Conservation (phyloP, 2,329 filamentous ascomycete genomes). For the Fusarium sterilihyphosum region DNA sequence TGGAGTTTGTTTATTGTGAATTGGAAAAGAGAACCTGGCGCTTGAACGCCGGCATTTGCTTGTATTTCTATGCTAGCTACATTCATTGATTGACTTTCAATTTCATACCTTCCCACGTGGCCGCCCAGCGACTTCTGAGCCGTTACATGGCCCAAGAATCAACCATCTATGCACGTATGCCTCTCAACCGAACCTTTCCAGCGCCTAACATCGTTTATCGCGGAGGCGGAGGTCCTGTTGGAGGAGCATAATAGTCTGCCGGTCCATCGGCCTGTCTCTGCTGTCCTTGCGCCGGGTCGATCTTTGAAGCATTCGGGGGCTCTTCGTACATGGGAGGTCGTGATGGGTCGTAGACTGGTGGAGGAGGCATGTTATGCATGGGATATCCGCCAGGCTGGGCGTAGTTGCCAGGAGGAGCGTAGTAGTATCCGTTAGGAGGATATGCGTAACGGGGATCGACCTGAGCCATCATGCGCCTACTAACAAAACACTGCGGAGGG, state of each 20-base stretch:
- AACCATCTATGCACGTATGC: background rate
- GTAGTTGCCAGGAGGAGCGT: slow-evolving; percentile 49
- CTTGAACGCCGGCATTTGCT: slow-evolving; percentile 4
- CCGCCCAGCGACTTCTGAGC: slow-evolving; percentile 1
- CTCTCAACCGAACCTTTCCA: background rate
- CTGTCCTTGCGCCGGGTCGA: slow-evolving; percentile 60
- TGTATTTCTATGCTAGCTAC: slow-evolving; percentile 28
- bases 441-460: slow-evolving; percentile 62
- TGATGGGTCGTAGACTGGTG: slow-evolving; percentile 67
- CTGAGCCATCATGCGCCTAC: slow-evolving; percentile 55
- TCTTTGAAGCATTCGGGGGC: slow-evolving; percentile 62
- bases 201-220: slow-evolving; percentile 14
- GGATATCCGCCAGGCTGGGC: slow-evolving; percentile 40
- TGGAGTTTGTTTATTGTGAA: slow-evolving; percentile 35
- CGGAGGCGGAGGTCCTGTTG: slow-evolving; percentile 56
- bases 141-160: background rate
- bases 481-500: slow-evolving; percentile 60
- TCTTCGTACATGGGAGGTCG: slow-evolving; percentile 65
- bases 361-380: slow-evolving; percentile 56
- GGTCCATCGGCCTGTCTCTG: slow-evolving; percentile 23
- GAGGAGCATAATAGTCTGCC: slow-evolving; percentile 53
- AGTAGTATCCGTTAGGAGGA: slow-evolving; percentile 52
- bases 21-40: background rate
- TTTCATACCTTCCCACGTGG: slow-evolving; percentile 16
- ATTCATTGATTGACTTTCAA: slow-evolving; percentile 21